A percentile compares a stretch with the other conserved stretches of the same genome.
These are phyloP conservation scores for Usnea hakonensis DNA, from an alignment of 495 filamentous ascomycete genomes.

Conservation along the genomic window DNA sequence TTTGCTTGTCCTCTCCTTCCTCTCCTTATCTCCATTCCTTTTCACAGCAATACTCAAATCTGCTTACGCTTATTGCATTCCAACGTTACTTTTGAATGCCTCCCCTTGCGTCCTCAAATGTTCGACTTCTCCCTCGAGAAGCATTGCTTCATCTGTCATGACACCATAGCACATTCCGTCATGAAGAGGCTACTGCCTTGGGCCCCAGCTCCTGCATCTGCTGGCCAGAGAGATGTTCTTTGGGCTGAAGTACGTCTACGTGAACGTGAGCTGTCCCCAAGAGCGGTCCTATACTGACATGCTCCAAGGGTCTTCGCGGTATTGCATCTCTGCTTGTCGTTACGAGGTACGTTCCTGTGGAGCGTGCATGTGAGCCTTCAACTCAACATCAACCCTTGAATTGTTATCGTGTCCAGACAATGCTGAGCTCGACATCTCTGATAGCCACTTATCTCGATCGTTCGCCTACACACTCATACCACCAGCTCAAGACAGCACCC, in stretches of 20 bases:
- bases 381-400: background rate
- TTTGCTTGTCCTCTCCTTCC: background rate
- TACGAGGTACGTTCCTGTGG: conserved; percentile 48
- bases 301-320: conserved; percentile 50
- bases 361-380: background rate
- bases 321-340: conserved; percentile 57
- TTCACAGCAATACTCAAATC: background rate
- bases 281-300: background rate
- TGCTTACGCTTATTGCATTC: background rate
- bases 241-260: background rate
- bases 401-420: background rate
- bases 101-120: background rate
- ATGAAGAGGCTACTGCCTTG: background rate
- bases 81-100: background rate
- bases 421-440: background rate
- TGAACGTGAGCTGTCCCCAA: background rate
- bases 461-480: conserved; percentile 10
- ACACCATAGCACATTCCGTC: background rate
- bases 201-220: background rate
- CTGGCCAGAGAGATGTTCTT: background rate
- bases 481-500: conserved; percentile 29
- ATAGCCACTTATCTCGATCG: conserved; percentile 12
- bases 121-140: background rate
- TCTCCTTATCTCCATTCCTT: background rate
- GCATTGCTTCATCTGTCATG: background rate